Percentiles rank a stretch among this genome's conserved stretches.
These are phyloP conservation scores for Microbotryum scabiosae DNA, from an alignment of 1,284 basidiomycete species.

Conservation along the genomic window DNA sequence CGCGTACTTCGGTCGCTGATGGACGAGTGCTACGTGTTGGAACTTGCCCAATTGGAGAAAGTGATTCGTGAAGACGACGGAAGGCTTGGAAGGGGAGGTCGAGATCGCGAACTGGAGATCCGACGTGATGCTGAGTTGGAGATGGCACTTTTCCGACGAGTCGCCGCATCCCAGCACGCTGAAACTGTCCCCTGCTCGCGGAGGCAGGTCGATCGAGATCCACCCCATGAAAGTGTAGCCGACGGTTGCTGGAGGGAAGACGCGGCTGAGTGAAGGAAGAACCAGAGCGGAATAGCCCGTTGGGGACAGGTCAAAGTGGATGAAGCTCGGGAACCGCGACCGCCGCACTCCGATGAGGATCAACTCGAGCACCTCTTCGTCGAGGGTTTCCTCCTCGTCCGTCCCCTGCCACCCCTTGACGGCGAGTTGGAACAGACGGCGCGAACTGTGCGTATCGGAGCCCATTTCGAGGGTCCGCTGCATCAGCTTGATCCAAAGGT, in stretches of 20 bases:
- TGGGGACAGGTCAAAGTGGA: slow-evolving; percentile 11
- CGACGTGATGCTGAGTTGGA: slow-evolving; percentile 8
- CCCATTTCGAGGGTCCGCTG: slow-evolving; percentile 2
- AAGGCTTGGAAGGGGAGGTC: slow-evolving; percentile 1
- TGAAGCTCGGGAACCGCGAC: slow-evolving; percentile 5
- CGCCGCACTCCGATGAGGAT: slow-evolving; percentile 8
- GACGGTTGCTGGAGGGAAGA: slow-evolving; percentile 13
- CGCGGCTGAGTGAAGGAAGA: slow-evolving; percentile 6
- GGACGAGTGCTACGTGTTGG: slow-evolving; percentile 19
- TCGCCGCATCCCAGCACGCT: slow-evolving; percentile 9
- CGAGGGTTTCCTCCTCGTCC: neutral
- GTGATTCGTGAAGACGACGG: slow-evolving; percentile 6
- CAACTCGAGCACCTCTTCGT: slow-evolving; percentile 1
- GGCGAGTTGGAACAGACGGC: slow-evolving; percentile 1
- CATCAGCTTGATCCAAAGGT: neutral
- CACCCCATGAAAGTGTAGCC: slow-evolving; percentile 19
- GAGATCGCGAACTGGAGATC: slow-evolving; percentile 5
- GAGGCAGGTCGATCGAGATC: slow-evolving; percentile 5
- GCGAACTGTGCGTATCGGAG: neutral
- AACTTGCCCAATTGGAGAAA: neutral
- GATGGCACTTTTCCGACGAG: neutral
- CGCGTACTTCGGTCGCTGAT: slow-evolving; percentile 12
- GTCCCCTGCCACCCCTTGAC: neutral
- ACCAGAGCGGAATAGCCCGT: neutral
- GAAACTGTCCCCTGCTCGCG: neutral